Conservation (phyloP, 345 rosid species). For the Eucalyptus fibrosa region DNA sequence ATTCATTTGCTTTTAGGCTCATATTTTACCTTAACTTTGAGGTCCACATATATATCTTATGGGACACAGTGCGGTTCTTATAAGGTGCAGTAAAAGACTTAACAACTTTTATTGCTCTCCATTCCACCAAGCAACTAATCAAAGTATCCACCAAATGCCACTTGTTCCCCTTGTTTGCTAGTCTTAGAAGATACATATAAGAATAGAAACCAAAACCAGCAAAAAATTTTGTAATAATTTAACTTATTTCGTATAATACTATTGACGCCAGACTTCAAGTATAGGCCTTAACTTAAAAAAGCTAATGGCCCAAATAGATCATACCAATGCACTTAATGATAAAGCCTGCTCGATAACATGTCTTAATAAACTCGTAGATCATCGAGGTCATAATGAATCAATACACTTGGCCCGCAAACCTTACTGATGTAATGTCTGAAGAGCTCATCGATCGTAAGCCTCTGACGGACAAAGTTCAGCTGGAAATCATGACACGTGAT, state of each 20-base stretch:
- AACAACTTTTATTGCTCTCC: background rate
- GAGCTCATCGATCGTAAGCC: background rate
- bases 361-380: background rate
- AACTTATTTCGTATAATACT: background rate
- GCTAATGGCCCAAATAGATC: accelerated
- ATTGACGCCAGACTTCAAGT: background rate
- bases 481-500: background rate
- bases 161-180: background rate
- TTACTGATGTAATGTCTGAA: background rate
- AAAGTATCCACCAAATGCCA: background rate
- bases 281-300: background rate
- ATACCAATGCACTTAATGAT: background rate
- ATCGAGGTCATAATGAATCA: background rate
- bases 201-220: background rate
- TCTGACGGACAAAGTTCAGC: background rate
- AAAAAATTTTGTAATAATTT: background rate
- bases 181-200: background rate
- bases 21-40: background rate
- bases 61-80: background rate
- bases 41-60: background rate
- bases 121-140: background rate
- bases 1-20: background rate
- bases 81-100: background rate
- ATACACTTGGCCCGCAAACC: background rate
- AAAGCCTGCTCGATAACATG: background rate